phyloP scores from a whole-genome alignment of 768 basidiomycete species.

The Lentinula edodes region DNA sequence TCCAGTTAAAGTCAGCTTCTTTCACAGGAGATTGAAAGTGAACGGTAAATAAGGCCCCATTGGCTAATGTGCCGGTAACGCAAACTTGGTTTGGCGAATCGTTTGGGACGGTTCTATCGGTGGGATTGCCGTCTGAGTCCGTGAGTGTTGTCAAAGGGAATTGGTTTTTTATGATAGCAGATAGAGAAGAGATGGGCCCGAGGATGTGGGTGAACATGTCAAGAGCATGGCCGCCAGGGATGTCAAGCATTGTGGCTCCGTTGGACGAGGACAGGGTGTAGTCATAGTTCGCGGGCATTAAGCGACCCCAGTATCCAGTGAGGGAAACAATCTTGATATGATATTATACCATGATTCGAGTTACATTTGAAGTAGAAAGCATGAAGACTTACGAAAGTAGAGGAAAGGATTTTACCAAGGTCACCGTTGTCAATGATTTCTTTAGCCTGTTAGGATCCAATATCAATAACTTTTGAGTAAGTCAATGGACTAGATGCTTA shows the following conservation, averaged over 20 bases:
- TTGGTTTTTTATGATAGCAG: slow-evolving; percentile 18
- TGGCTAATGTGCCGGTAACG: slow-evolving; percentile 22
- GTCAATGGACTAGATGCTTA: slow-evolving; percentile 3
- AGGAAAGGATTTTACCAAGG: slow-evolving; percentile 25
- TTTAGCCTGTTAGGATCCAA: slow-evolving; percentile 19
- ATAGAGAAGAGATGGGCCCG: slow-evolving; percentile 24
- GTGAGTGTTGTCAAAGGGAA: slow-evolving; percentile 21
- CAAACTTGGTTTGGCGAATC: slow-evolving; percentile 21
- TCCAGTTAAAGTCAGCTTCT: slow-evolving; percentile 22
- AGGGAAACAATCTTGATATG: background rate
- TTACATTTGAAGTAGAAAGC: no score
- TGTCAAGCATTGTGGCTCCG: slow-evolving; percentile 20
- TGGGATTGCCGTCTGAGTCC: slow-evolving; percentile 19
- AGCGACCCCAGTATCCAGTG: background rate
- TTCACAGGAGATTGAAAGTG: slow-evolving; percentile 12
- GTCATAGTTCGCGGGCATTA: background rate
- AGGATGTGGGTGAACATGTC: slow-evolving; percentile 22
- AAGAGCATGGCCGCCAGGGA: slow-evolving; percentile 23
- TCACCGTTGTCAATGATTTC: slow-evolving; percentile 22
- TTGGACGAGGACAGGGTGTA: background rate
- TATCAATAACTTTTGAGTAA: background rate
- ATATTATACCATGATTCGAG: no score
- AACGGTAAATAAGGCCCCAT: slow-evolving; percentile 23
- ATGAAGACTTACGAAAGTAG: slow-evolving; percentile 15
- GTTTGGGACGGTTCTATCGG: slow-evolving; percentile 16